Evolutionary conservation across 2,329 filamentous ascomycete genomes (phyloP), one percentile per base, ranked within the genome.

Genomic region (Aspergillus jensenii): DNA sequence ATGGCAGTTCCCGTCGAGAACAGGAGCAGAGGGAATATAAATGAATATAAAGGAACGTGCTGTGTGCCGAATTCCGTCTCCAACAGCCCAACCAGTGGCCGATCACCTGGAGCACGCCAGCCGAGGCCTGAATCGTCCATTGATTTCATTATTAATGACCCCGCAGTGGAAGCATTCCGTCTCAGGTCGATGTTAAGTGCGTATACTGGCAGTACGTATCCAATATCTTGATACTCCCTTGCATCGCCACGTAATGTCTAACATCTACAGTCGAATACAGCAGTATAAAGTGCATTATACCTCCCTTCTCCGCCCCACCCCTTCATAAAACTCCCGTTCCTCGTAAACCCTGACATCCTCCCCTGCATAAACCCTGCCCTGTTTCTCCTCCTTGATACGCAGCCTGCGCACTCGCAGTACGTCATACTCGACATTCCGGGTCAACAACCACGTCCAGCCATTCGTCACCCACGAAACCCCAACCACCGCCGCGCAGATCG

Each of bases 391-490:
- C 45, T 55, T 23, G 15, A 55, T 31, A n/a, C 52, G 23, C n/a
- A 55, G 35, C 23, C 52, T 17, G 21, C 27, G 35, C 19, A 55
- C 52, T 5, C 52, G 33, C 2, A 55, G 45, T 2, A 55, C 52
- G 41, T 55, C 52, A 44, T 46, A 60, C 43, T 58, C 55, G 39
- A 9, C 7, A n/a, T 53, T 57, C 4, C 43, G 25, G 12, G 58
- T 60, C 27, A 58, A 45, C 58, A 58, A 58, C 60, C 52, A 58
- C 2, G 58, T 60, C 60, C 60, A 60, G 9, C 33, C 25, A 25
- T 60, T 56, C 21, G 60, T 51, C 17, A 61, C 15, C 23, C 56
- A 59, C 3, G 55, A 47, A 3, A 40, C 58, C 2, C 55, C 55
- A 23, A 60, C 12, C 2, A 58, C 48, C 2, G 37, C 58, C 0